phyloP scores from a whole-genome alignment of 2,329 filamentous ascomycete genomes.

The Aspergillus sp. region DNA sequence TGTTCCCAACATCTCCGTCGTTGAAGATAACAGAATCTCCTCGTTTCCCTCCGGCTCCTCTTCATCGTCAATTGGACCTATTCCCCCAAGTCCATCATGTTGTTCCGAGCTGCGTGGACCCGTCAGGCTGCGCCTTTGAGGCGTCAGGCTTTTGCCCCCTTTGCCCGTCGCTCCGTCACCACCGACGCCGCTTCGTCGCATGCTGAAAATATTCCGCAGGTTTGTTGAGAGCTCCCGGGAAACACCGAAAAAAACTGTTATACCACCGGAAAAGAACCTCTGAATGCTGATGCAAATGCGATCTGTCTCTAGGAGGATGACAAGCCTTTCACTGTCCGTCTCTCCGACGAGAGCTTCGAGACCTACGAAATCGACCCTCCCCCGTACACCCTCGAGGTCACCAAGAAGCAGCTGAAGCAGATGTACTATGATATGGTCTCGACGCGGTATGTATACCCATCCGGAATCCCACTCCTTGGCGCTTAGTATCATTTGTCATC shows the following conservation, averaged over 20 bases:
- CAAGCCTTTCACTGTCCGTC: conserved; percentile 84
- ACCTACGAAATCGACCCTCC: conserved; percentile 98
- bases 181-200: conserved; percentile 93
- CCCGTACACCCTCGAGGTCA: conserved; percentile 85
- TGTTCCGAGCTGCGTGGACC: conserved; percentile 68
- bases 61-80: conserved; percentile 29
- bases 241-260: not conserved
- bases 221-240: conserved; percentile 51
- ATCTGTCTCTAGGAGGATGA: conserved; percentile 71
- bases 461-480: not conserved
- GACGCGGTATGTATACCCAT: conserved; percentile 66
- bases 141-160: conserved; percentile 46
- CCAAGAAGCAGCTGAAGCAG: conserved; percentile 97
- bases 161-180: conserved; percentile 74
- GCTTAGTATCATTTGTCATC: not conserved
- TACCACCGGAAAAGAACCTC: not conserved
- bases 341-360: conserved; percentile 99
- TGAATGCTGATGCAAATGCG: conserved; percentile 22
- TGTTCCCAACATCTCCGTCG: conserved; percentile 33
- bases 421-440: conserved; percentile 99
- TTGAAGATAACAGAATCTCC: conserved; percentile 33
- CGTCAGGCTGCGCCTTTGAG: conserved; percentile 60
- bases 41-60: conserved; percentile 14
- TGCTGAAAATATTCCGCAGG: conserved; percentile 74
- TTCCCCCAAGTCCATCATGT: conserved; percentile 53